Conservation (phyloP, 495 filamentous ascomycete species). For the Trypethelium eluteriae region DNA sequence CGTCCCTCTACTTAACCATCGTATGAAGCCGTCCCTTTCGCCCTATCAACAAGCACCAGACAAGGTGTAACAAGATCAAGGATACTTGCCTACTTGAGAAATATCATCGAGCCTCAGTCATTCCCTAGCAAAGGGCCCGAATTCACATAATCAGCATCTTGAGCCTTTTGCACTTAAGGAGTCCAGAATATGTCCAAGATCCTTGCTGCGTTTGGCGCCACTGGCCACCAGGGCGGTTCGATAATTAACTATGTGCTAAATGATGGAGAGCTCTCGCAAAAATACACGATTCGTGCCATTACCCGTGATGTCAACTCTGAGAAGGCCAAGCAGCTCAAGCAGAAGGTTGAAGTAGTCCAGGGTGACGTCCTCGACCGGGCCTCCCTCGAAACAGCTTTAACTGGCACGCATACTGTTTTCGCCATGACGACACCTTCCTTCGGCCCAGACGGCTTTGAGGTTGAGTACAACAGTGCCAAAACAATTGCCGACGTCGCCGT, state of each 20-base stretch:
- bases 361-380: conserved; percentile 27
- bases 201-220: conserved; percentile 25
- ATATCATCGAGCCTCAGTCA: no score
- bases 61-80: no score
- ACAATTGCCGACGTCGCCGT: conserved; percentile 35
- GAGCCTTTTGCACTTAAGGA: neutral
- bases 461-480: conserved; percentile 36
- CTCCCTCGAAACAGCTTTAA: conserved; percentile 29
- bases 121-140: no score
- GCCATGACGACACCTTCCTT: conserved; percentile 40
- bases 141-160: neutral
- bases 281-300: conserved; percentile 20
- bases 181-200: conserved; percentile 21
- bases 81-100: no score
- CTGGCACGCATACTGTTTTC: conserved; percentile 35
- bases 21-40: no score
- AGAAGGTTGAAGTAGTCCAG: conserved; percentile 17
- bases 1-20: no score
- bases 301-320: conserved; percentile 15
- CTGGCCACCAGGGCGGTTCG: conserved; percentile 25
- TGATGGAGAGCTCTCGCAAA: conserved; percentile 23
- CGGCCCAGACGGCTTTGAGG: conserved; percentile 29
- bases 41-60: no score
- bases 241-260: conserved; percentile 21
- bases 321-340: conserved; percentile 13